Evolutionary conservation across 768 basidiomycete genomes (phyloP).

Genomic region (Thelephora ganbajun): DNA sequence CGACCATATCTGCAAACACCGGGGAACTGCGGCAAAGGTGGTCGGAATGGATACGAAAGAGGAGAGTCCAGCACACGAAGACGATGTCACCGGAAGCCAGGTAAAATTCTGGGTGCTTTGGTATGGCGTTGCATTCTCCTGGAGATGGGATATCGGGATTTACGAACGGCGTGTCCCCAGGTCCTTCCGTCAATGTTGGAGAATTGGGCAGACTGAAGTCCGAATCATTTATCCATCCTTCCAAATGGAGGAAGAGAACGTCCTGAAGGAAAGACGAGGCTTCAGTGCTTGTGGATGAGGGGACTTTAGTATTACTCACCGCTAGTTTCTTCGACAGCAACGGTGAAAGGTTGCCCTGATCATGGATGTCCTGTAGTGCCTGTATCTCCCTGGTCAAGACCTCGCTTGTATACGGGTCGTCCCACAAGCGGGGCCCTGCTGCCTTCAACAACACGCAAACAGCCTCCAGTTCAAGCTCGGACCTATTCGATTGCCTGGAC

Average conservation of each 20-base stretch:
- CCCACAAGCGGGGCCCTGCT: neutral
- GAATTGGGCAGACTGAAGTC: neutral
- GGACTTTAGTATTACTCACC: neutral
- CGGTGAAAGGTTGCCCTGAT: neutral
- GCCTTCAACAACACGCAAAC: neutral
- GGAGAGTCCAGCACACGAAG: neutral
- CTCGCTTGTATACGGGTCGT: neutral
- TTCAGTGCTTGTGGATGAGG: neutral
- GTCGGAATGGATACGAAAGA: neutral
- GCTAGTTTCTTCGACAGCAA: no score
- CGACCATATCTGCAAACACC: neutral
- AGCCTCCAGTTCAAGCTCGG: neutral
- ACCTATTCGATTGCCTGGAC: neutral
- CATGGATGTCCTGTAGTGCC: neutral
- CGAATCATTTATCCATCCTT: neutral
- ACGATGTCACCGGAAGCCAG: neutral
- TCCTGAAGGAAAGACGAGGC: neutral
- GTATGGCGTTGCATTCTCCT: neutral
- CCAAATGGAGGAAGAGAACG: no score
- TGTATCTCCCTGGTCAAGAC: neutral
- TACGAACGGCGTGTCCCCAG: neutral
- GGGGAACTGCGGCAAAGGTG: neutral
- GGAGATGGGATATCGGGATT: neutral
- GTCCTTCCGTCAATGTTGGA: neutral
- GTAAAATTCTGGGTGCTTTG: neutral